Percentiles rank a stretch among this genome's conserved stretches.
Conservation (phyloP, 2,329 filamentous ascomycete genomes). For the Thyridium curvatum region DNA sequence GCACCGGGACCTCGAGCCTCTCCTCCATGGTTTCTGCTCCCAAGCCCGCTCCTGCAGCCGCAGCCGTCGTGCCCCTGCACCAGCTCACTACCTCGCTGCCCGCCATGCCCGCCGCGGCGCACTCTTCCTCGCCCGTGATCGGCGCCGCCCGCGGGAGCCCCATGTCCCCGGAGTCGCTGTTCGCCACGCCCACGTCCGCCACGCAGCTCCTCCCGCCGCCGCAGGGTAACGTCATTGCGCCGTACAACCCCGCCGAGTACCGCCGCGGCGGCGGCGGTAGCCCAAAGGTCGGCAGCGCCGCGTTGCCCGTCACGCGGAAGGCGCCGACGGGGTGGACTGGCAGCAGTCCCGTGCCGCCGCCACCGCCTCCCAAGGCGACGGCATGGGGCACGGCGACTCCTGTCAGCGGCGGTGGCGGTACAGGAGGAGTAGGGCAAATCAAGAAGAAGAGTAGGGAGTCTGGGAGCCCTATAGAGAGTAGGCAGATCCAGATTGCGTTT, state of each 20-base stretch:
- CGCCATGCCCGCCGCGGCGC: slow-evolving; percentile 8
- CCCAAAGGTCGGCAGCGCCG: neutral
- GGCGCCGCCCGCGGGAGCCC: neutral
- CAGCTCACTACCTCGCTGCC: slow-evolving; percentile 16
- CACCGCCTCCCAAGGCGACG: slow-evolving; percentile 2
- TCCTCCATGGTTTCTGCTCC: neutral
- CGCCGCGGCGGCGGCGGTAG: neutral
- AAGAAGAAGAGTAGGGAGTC: slow-evolving; percentile 7
- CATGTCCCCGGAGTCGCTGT: slow-evolving; percentile 4
- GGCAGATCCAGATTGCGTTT: slow-evolving; percentile 30
- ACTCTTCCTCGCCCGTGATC: slow-evolving; percentile 1
- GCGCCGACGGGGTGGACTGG: neutral
- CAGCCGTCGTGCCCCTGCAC: slow-evolving; percentile 10
- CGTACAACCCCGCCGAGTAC: slow-evolving; percentile 15
- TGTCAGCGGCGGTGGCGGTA: too few species aligned
- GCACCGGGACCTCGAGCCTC: slow-evolving; percentile 3
- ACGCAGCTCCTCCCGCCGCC: slow-evolving; percentile 3
- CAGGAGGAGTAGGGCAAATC: neutral
- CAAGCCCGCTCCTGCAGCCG: slow-evolving; percentile 2
- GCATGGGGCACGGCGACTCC: too few species aligned
- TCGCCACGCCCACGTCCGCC: slow-evolving; percentile 16
- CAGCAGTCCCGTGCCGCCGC: slow-evolving; percentile 1
- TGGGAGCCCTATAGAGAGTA: slow-evolving; percentile 25
- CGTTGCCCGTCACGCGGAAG: neutral
- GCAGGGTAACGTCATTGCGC: neutral